Base-by-base conservation (phyloP, 805 yeast genomes). In the Saccharomycopsis oosterbeekiorum region DNA sequence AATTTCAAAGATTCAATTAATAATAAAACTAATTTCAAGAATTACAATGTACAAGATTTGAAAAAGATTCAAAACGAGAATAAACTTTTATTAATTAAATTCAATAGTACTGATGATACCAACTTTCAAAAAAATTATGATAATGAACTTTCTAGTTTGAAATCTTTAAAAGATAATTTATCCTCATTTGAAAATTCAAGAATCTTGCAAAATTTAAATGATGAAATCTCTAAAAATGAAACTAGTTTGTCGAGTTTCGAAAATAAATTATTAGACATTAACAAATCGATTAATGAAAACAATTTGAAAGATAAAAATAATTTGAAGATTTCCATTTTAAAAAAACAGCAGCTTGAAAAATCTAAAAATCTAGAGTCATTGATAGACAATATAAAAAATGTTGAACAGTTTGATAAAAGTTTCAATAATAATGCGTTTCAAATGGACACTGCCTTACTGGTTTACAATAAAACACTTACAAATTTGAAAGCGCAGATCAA, bases 231-330 rank as follows among this genome's bases (percentile, higher is more conserved):
- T 19, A 65, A 68, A 0, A 74, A 75, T 9, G 79, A 80, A 54
- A 66, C 68, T 11, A 67, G 72, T 40, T 71, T 83, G 9, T 57
- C 70, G 1, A 51, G 68, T 2, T 24, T 76, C 2, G 84, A 81
- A 64, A 66, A 68, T 19, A 77, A 78, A 24, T 68, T 84, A 11
- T 94, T 89, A 10, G 76, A 75, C 0, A 67, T 84, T 15, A 79
- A 80, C 60, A 76, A 76, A 17, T 78, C 81, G 21, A 74, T 88
- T 14, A 68, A 80, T 4, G 71, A 74, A 15, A 77, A 81, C 2
- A 85, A 81, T 66, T 78, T 79, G 66, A 86, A 82, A 67, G 75
- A 87, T 0, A 91, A 84, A 57, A 67, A 78, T 1, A 75, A 80
- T 63, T 86, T 89, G 0, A 83, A 80, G 64, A 67, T 83, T 2